Evolutionary conservation across 441 rosid genomes (phyloP).

Genomic region (Gossypium schwendimanii): DNA sequence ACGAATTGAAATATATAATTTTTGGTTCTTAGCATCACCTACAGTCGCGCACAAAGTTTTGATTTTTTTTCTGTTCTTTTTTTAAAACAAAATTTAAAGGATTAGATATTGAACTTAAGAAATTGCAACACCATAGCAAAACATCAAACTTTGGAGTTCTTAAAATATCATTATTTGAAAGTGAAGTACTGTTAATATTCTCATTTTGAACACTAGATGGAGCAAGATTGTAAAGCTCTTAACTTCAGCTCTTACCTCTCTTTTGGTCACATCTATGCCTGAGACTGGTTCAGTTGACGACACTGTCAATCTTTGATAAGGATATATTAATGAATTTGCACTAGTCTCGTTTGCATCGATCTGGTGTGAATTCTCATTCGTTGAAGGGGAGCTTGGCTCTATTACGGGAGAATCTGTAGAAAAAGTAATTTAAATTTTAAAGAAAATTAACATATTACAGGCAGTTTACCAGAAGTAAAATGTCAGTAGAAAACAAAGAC

Average conservation of each 20-base stretch:
- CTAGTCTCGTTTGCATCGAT: slow-evolving; percentile 8
- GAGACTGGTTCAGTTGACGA: slow-evolving; percentile 44
- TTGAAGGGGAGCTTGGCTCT: slow-evolving; percentile 17
- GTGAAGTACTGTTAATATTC: neutral
- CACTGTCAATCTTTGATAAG: slow-evolving; percentile 46
- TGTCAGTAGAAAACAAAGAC: neutral
- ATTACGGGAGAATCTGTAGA: slow-evolving; percentile 39
- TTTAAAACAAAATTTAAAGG: neutral
- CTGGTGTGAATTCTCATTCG: slow-evolving; percentile 17
- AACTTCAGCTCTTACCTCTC: slow-evolving; percentile 45
- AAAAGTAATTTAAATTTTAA: neutral
- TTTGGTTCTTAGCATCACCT: neutral
- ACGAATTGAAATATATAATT: neutral
- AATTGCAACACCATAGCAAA: neutral
- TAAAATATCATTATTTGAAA: neutral
- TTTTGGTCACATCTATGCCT: slow-evolving; percentile 50
- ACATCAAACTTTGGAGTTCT: neutral
- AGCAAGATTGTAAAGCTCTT: slow-evolving; percentile 1
- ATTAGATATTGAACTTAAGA: neutral
- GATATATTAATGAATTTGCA: slow-evolving; percentile 29
- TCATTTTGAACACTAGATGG: neutral
- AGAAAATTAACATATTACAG: neutral
- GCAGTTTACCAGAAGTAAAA: neutral
- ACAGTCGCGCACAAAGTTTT: neutral
- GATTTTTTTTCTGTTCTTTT: neutral